These are phyloP conservation scores for Verticillium longisporum DNA, from an alignment of 2,329 filamentous ascomycete genomes.

Conservation along the genomic window DNA sequence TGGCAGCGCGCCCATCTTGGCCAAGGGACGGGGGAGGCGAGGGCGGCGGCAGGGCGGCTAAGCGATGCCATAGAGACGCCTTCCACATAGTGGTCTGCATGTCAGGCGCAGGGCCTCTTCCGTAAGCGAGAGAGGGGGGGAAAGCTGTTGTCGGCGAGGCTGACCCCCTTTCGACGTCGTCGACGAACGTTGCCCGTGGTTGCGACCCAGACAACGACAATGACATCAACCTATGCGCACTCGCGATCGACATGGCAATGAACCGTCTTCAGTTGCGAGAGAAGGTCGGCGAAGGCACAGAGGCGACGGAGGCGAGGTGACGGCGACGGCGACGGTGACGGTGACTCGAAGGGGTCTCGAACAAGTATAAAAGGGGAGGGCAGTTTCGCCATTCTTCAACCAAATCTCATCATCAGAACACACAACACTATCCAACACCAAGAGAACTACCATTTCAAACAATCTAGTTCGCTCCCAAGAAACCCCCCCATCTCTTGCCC, in stretches of 20 bases:
- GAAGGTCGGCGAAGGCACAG: no score
- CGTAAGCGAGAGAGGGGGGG: no score
- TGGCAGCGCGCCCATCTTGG: constrained; percentile 45
- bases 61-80: background rate
- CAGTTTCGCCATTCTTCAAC: background rate
- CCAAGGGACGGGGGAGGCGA: constrained; percentile 29
- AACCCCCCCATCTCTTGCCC: no score
- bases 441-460: background rate
- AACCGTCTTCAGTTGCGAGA: no score
- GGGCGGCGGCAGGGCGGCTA: background rate
- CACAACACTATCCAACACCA: background rate
- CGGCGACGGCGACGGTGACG: background rate
- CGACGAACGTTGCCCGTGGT: no score
- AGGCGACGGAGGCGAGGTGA: background rate
- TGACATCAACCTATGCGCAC: no score
- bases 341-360: background rate
- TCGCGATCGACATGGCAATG: no score
- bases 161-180: no score
- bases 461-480: background rate
- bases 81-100: no score
- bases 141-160: no score
- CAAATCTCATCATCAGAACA: background rate
- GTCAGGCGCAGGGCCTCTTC: no score
- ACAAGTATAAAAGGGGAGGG: background rate
- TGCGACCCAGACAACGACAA: no score